Percentiles rank a stretch among this genome's conserved stretches.
Evolutionary conservation across 1,284 basidiomycete genomes (phyloP).

Genomic region (Abortiporus biennis): DNA sequence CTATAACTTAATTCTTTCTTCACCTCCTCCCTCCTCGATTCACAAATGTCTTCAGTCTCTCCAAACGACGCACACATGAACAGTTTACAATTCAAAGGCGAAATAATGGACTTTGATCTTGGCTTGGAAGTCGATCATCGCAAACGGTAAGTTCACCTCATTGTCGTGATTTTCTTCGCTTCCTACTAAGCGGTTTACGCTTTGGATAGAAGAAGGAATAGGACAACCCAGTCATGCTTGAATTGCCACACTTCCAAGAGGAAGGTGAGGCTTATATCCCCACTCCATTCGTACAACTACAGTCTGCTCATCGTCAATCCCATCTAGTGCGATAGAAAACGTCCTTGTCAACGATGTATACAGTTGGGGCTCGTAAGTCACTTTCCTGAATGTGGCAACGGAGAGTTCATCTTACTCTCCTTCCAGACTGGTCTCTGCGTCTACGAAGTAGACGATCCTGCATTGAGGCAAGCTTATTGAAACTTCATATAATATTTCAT

Average conservation of each 20-base stretch:
- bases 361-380: constrained; percentile 66
- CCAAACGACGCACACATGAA: constrained; percentile 18
- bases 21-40: constrained; percentile 17
- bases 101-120: constrained; percentile 65
- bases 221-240: constrained; percentile 83
- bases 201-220: constrained; percentile 61
- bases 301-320: constrained; percentile 5
- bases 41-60: constrained; percentile 29
- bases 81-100: constrained; percentile 51
- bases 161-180: constrained; percentile 26
- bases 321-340: constrained; percentile 68
- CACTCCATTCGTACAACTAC: constrained; percentile 10
- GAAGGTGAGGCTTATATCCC: constrained; percentile 68
- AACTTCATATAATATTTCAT: constrained; percentile 4
- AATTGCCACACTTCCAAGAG: constrained; percentile 92
- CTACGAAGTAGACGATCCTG: constrained; percentile 87
- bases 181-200: constrained; percentile 11
- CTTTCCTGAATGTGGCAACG: constrained; percentile 9
- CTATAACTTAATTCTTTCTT: constrained; percentile 5
- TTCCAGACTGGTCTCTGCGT: constrained; percentile 82
- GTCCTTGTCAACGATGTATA: constrained; percentile 84
- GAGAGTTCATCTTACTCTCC: constrained; percentile 6
- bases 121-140: constrained; percentile 63
- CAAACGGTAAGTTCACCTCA: constrained; percentile 26
- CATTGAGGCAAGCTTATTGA: constrained; percentile 54